Evolutionary conservation across 441 rosid genomes (phyloP).

Genomic region (Pelargonium australe): DNA sequence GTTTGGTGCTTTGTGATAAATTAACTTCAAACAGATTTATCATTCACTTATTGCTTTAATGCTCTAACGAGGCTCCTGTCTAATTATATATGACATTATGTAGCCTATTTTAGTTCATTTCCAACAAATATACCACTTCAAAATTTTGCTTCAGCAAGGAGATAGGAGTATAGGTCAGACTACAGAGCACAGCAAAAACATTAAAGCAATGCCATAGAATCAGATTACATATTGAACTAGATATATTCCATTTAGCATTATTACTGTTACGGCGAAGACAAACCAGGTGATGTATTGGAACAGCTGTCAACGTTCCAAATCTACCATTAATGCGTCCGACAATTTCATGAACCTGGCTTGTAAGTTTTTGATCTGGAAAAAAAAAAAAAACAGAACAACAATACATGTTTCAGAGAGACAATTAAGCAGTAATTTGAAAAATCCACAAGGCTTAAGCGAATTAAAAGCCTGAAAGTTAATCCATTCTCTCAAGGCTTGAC

Average conservation of each 20-base stretch:
- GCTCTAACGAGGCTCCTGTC: background rate
- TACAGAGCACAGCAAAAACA: slow-evolving; percentile 9
- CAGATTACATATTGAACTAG: slow-evolving; percentile 2
- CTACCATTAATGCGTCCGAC: slow-evolving; percentile 99
- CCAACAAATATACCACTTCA: background rate
- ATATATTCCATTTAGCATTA: background rate
- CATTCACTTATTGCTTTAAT: background rate
- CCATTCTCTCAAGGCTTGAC: too few species aligned
- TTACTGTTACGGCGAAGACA: slow-evolving; percentile 22
- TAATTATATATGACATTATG: background rate
- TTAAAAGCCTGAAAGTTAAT: too few species aligned
- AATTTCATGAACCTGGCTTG: slow-evolving; percentile 99
- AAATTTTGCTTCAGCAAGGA: background rate
- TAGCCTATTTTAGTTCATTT: slow-evolving; percentile 1
- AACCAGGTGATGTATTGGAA: slow-evolving; percentile 98
- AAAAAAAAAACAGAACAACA: background rate
- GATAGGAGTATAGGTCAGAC: slow-evolving; percentile 2
- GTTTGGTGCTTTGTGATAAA: background rate
- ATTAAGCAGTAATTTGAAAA: background rate
- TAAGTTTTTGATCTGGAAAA: slow-evolving; percentile 88
- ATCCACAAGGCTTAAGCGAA: background rate
- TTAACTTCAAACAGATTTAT: background rate
- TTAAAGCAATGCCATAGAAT: background rate
- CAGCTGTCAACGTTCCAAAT: slow-evolving; percentile 90
- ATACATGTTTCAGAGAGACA: slow-evolving; percentile 9